These are phyloP conservation scores for apple (Malus domestica) DNA, from an alignment of 306 rosid genomes.

Conservation along the genomic window ASM211411v1 NC_041793.1:45989501-45990000, in stretches of 20 bases:
- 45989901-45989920: neutral
- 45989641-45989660: slow-evolving; percentile 20
- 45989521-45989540: slow-evolving; percentile 35
- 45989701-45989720: neutral
- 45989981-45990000: neutral
- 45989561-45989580: slow-evolving; percentile 22
- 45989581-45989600: slow-evolving; percentile 21
- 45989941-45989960: neutral
- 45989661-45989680: slow-evolving; percentile 1
- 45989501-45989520: slow-evolving; percentile 30
- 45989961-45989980: neutral
- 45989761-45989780: neutral
- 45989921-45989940: neutral
- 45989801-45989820: neutral
- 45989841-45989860: neutral
- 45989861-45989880: neutral
- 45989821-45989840: neutral
- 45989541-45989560: slow-evolving; percentile 32
- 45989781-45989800: neutral
- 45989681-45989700: neutral
- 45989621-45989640: neutral
- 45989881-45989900: neutral
- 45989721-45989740: neutral
- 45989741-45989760: neutral
- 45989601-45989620: slow-evolving; percentile 31